These are phyloP conservation scores for Hymenoscyphus occultus DNA, from an alignment of 2,329 filamentous ascomycete genomes.

Conservation along the genomic window DNA sequence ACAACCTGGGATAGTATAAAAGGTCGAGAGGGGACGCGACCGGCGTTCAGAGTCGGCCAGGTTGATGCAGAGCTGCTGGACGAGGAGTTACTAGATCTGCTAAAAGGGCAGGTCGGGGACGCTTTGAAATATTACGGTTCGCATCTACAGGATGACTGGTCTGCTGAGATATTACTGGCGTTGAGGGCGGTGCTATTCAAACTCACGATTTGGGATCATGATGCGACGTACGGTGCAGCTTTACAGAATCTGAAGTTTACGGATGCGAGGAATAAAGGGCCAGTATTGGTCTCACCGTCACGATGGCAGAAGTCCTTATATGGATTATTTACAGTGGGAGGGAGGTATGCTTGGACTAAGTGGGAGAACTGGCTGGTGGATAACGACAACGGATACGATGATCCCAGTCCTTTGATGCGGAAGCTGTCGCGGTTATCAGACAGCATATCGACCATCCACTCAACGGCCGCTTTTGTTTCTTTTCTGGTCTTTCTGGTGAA, in stretches of 20 bases:
- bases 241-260: constrained; percentile 89
- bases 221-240: constrained; percentile 89
- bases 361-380: constrained; percentile 86
- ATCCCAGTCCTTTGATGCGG: constrained; percentile 49
- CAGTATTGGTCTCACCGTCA: constrained; percentile 67
- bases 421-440: constrained; percentile 68
- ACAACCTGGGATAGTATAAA: constrained; percentile 68
- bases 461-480: constrained; percentile 75
- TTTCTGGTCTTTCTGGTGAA: constrained; percentile 91
- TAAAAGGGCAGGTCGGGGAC: constrained; percentile 83
- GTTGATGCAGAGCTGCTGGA: constrained; percentile 94
- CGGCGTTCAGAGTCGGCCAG: constrained; percentile 90
- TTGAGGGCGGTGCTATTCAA: constrained; percentile 86
- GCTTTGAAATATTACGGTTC: constrained; percentile 82
- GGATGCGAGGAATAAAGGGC: constrained; percentile 67
- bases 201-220: constrained; percentile 92
- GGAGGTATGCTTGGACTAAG: constrained; percentile 84
- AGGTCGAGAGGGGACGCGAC: constrained; percentile 73
- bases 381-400: constrained; percentile 71
- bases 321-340: constrained; percentile 80
- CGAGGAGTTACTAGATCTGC: constrained; percentile 82
- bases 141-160: constrained; percentile 81
- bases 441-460: constrained; percentile 69
- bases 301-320: constrained; percentile 80
- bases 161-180: constrained; percentile 75